Conservation (phyloP, 257 asterid species). For the Salvia splendens region DNA sequence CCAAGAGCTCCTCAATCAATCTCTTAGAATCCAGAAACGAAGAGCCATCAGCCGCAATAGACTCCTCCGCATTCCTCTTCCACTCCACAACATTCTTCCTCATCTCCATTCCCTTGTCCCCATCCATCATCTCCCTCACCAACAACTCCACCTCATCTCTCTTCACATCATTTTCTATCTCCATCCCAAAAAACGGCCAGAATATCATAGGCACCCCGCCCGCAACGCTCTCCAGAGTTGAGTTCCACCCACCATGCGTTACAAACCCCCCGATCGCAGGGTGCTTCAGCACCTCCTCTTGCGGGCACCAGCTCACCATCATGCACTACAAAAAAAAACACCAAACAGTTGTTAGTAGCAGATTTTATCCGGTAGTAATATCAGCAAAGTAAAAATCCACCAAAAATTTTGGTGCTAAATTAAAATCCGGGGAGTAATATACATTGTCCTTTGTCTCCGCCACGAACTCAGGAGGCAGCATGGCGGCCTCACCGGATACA, state of each 20-base stretch:
- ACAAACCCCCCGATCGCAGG: slow-evolving; percentile 56
- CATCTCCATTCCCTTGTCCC: slow-evolving; percentile 33
- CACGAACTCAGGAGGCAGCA: slow-evolving; percentile 48
- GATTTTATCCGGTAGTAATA: no score
- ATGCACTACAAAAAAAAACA: no score
- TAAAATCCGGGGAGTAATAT: no score
- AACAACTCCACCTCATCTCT: slow-evolving; percentile 51
- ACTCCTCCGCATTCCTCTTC: slow-evolving; percentile 23
- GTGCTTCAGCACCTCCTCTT: slow-evolving; percentile 55
- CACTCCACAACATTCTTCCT: slow-evolving; percentile 25
- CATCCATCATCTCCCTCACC: slow-evolving; percentile 21
- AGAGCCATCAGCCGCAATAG: no score
- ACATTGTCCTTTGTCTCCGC: slow-evolving; percentile 43
- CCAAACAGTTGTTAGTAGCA: no score
- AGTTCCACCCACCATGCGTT: slow-evolving; percentile 62
- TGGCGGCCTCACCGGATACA: slow-evolving; percentile 44
- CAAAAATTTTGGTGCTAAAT: no score
- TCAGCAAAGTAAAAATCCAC: no score
- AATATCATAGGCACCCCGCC: slow-evolving; percentile 59
- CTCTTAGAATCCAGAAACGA: no score
- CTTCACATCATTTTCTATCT: slow-evolving; percentile 48
- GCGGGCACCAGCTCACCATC: slow-evolving; percentile 54
- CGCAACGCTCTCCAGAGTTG: slow-evolving; percentile 29
- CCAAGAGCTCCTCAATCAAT: no score
- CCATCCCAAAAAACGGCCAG: slow-evolving; percentile 69